Evolutionary conservation across 73 alveolate genomes (phyloP).

Genomic region (Tetrahymena borealis): DNA sequence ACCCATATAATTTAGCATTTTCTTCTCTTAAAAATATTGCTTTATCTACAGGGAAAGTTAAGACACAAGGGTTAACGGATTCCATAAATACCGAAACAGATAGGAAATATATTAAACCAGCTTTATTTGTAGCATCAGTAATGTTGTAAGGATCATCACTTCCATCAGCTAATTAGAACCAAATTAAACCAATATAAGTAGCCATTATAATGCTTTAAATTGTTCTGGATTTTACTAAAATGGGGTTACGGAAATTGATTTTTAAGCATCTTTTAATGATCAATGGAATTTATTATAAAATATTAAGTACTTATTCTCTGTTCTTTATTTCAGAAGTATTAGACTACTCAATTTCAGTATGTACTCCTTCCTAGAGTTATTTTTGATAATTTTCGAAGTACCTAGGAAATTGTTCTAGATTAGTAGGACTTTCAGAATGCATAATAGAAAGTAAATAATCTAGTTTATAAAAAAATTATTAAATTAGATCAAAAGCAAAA

Average conservation of each 20-base stretch:
- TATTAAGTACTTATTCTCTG: not conserved
- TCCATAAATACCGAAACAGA: conserved; percentile 20
- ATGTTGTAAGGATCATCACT: not conserved
- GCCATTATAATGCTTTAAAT: not conserved
- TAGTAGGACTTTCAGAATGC: not conserved
- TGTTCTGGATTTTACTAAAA: not conserved
- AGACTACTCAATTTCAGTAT: not conserved
- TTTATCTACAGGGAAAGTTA: conserved; percentile 52
- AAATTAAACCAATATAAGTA: not conserved
- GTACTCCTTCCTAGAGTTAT: not conserved
- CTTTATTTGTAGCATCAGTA: not conserved
- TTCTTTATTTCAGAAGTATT: not conserved
- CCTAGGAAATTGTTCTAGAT: not conserved
- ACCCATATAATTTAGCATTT: conserved; percentile 38
- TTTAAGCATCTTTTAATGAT: not conserved
- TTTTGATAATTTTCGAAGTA: not conserved
- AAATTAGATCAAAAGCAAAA: not conserved
- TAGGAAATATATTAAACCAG: not conserved
- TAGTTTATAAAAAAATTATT: not conserved
- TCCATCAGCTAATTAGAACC: not conserved
- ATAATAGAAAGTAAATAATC: not conserved
- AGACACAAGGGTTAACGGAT: conserved; percentile 9
- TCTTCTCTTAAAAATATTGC: conserved; percentile 59
- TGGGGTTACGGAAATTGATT: not conserved
- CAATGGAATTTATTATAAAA: not conserved